Evolutionary conservation across 805 yeast species (phyloP), one percentile per base, ranked within the genome.

Genomic region (Pichia paraexigua): DNA sequence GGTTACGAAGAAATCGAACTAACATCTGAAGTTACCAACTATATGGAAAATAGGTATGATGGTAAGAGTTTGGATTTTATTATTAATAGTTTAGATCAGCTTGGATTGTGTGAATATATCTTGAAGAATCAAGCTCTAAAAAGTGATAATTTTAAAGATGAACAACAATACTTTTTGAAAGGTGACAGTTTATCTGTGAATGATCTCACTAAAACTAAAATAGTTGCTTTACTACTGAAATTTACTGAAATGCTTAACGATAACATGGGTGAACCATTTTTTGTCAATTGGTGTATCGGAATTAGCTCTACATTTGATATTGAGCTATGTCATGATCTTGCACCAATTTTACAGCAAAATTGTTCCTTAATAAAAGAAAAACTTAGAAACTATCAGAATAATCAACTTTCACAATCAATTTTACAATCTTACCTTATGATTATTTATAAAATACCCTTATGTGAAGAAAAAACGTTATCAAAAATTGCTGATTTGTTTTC

Each of bases 211-310:
- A 45, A 11, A 43, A 21, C 2, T 2, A 37, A 43, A 32, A 11
- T 41, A 3, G 11, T 17, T n/a, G 17, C 17, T 2, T 6, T 22
- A 18, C 28, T 49, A 6, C 21, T 20, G 18, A 41, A 45, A 10
- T 30, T 49, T 24, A 22, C 35, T 6, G 46, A 41, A 1, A 13
- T 39, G 2, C 15, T 41, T 5, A 18, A 7, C 5, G 45, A 32
- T 3, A 18, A 45, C 6, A 10, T 25, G 10, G 22, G 5, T 13
- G 2, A 10, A 9, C 5, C 20, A n/a, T 6, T 10, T 0, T 15
- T 35, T 11, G 32, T 32, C 21, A 32, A 22, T 9, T 48, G 50
- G 50, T 48, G 50, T 25, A n/a, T 48, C 18, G 46, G 39, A n/a
- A 35, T 35, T 6, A 35, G 20, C 17, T 17, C 39, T n/a, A 8